Evolutionary conservation across 2,329 filamentous ascomycete genomes (phyloP), one percentile per base, ranked within the genome.

Genomic region (Calonectria multiphialidica): DNA sequence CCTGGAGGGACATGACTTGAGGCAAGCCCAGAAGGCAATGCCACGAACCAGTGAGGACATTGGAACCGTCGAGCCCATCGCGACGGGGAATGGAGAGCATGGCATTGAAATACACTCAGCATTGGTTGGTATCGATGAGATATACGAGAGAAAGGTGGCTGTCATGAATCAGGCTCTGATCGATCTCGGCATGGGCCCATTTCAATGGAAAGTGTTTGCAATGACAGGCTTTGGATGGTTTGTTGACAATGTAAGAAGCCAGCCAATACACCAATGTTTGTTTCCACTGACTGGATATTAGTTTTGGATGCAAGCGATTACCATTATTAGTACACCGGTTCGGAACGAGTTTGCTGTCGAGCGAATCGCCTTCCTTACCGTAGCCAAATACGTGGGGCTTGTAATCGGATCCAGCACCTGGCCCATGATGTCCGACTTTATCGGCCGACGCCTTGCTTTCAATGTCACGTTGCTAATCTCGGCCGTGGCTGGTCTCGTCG

Each of bases 381-480:
- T 93, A 55, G 88, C 91, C 6, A 87, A 92, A 91, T 77, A 78
- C 62, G 71, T 71, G 0, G 87, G 86, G 9, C 86, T 86, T 82
- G 83, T 85, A 66, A 74, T 85, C 1, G 88, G 90, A 1, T 90
- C 90, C 5, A 80, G 92, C 16, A 93, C 93, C 81, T 93, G 92
- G 91, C 91, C 91, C 1, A 80, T 92, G 18, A 87, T 86, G 2
- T 91, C 90, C 7, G 92, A 93, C 76, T 87, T 93, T 28, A 90
- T 93, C 70, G 92, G 91, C 2, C 86, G 92, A 25, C 88, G 89
- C 70, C 90, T 89, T 75, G 92, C 92, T 2, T 93, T 93, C 84
- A 93, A 93, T 75, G 81, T 88, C 12, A 90, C 90, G 1, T 83
- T 93, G 3, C 86, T 93, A 73, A 84, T 93, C 49, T 90, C 88